A percentile compares a stretch with the other conserved stretches of the same genome.
Conservation (phyloP, 352 stramenopile genomes). For the Plasmopara muralis region DNA sequence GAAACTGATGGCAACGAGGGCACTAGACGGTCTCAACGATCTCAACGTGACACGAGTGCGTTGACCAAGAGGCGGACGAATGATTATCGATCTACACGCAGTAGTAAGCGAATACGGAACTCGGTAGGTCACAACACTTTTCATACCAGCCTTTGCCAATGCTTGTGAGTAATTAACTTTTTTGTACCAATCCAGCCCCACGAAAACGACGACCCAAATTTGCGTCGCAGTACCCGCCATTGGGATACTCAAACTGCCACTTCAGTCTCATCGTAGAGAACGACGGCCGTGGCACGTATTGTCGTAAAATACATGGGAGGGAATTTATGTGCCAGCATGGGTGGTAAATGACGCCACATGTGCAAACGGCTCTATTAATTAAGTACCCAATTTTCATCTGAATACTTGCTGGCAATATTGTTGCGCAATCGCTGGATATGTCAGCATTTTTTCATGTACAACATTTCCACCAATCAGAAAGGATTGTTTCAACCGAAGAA, state of each 20-base stretch:
- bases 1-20: slow-evolving; percentile 16
- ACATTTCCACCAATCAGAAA: slow-evolving; percentile 18
- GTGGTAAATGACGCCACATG: neutral
- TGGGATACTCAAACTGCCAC: neutral
- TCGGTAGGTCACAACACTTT: slow-evolving; percentile 15
- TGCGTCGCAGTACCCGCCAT: slow-evolving; percentile 24
- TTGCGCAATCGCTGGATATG: neutral
- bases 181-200: slow-evolving; percentile 11
- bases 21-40: slow-evolving; percentile 7
- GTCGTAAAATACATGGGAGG: neutral
- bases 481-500: too few relatives aligned
- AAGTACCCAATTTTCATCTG: too few relatives aligned
- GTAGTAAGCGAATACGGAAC: slow-evolving; percentile 22
- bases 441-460: too few relatives aligned
- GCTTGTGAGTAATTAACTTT: too few relatives aligned
- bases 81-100: slow-evolving; percentile 4
- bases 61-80: slow-evolving; percentile 17
- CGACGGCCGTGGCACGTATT: too few relatives aligned
- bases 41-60: slow-evolving; percentile 5
- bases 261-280: too few relatives aligned
- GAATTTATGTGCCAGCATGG: slow-evolving; percentile 1
- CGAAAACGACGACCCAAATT: slow-evolving; percentile 6
- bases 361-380: neutral
- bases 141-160: too few relatives aligned
- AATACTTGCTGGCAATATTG: neutral